Conservation (phyloP, 768 basidiomycete genomes). For the Leccinum variicolor region DNA sequence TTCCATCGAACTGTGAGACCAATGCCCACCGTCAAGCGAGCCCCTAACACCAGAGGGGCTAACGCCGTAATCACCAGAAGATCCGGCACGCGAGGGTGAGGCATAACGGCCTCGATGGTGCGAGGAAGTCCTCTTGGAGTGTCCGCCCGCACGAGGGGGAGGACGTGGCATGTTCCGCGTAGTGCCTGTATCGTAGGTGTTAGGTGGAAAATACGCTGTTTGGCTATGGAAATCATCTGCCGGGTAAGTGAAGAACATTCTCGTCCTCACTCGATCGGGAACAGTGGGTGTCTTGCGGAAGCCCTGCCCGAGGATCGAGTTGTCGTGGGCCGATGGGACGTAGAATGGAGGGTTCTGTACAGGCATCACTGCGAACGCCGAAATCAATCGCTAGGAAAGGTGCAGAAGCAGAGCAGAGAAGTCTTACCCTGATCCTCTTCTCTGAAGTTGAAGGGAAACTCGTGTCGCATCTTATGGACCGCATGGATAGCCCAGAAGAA, state of each 20-base stretch:
- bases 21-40: not conserved
- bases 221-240: not conserved
- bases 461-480: slow-evolving; percentile 16
- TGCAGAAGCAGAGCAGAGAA: not conserved
- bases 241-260: slow-evolving; percentile 4
- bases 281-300: slow-evolving; percentile 1
- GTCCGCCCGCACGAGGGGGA: not conserved
- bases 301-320: not conserved
- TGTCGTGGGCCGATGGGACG: not conserved
- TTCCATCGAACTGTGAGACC: not conserved
- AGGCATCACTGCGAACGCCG: not conserved
- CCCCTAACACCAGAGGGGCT: slow-evolving; percentile 7
- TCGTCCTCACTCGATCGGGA: slow-evolving; percentile 9
- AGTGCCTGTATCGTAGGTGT: not conserved
- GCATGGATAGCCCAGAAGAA: slow-evolving; percentile 20
- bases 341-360: slow-evolving; percentile 6
- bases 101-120: not conserved
- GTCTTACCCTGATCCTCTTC: slow-evolving; percentile 1
- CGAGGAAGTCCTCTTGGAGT: not conserved
- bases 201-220: not conserved
- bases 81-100: not conserved
- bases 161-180: not conserved
- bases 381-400: not conserved
- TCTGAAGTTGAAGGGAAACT: slow-evolving; percentile 5
- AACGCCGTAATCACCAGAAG: not conserved